Conservation (phyloP, 495 filamentous ascomycete genomes). For the Halenospora varia region DNA sequence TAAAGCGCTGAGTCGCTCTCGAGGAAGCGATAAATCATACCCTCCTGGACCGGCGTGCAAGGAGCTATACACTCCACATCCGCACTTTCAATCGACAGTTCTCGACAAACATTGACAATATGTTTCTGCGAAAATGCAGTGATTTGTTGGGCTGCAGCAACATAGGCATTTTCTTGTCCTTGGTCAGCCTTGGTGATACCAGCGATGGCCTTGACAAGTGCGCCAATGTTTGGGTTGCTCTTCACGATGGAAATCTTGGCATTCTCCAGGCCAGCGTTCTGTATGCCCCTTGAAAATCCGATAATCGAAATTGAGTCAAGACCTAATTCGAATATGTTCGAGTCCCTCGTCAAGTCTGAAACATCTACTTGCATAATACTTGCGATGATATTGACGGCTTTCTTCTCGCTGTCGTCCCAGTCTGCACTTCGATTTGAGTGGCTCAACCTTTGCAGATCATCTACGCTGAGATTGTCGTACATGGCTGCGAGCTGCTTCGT, state of each 20-base stretch:
- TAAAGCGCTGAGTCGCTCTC: conserved; percentile 53
- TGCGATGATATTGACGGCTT: conserved; percentile 49
- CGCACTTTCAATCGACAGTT: conserved; percentile 35
- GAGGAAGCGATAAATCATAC: conserved; percentile 69
- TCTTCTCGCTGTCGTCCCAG: conserved; percentile 34
- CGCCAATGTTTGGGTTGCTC: conserved; percentile 51
- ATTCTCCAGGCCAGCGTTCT: conserved; percentile 45
- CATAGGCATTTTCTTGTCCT: conserved; percentile 28
- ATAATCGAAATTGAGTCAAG: conserved; percentile 80
- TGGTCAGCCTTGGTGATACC: conserved; percentile 2
- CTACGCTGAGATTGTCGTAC: conserved; percentile 50
- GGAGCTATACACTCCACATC: conserved; percentile 68
- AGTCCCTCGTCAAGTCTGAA: conserved; percentile 42
- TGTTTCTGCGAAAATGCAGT: conserved; percentile 54
- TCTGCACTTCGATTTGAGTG: conserved; percentile 26
- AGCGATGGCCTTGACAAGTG: conserved; percentile 41
- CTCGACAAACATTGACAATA: conserved; percentile 39
- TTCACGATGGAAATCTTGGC: conserved; percentile 63
- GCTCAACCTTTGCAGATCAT: conserved; percentile 52
- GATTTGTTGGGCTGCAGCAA: conserved; percentile 49
- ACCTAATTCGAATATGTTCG: conserved; percentile 77
- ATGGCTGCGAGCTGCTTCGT: conserved; percentile 54
- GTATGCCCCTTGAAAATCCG: conserved; percentile 51
- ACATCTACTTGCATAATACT: conserved; percentile 39
- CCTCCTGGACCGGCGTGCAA: conserved; percentile 76